Conservation (phyloP, 148 eudicot genomes). For the Nyssa sinensis region DNA sequence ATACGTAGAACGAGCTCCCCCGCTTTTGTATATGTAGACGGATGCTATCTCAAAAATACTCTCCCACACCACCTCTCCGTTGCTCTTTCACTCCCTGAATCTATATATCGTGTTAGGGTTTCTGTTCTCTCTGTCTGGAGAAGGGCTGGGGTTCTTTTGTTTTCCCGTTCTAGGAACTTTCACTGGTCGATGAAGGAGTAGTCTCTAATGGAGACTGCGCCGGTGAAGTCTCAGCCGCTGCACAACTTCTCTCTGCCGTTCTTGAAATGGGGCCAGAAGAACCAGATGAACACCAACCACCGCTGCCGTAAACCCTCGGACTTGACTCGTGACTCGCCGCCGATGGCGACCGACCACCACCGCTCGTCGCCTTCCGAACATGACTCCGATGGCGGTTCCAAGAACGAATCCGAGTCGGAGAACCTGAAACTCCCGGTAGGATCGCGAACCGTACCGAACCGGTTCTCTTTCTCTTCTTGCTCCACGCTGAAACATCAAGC, state of each 20-base stretch:
- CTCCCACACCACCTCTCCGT: slow-evolving; percentile 3
- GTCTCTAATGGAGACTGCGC: slow-evolving; percentile 41
- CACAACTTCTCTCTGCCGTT: slow-evolving; percentile 52
- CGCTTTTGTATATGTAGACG: not conserved
- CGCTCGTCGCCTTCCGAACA: slow-evolving; percentile 14
- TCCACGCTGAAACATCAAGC: slow-evolving; percentile 11
- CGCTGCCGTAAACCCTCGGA: slow-evolving; percentile 25
- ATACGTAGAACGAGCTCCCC: slow-evolving; percentile 5
- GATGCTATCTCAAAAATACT: too few relatives aligned
- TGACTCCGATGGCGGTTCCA: not conserved
- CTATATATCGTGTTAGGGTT: not conserved
- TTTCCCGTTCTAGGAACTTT: not conserved
- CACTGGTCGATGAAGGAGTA: slow-evolving; percentile 2
- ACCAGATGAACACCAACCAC: slow-evolving; percentile 26
- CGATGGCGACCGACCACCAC: not conserved
- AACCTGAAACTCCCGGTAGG: slow-evolving; percentile 10
- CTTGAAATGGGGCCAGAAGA: slow-evolving; percentile 56
- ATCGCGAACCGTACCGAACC: slow-evolving; percentile 19
- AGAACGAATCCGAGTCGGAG: too few relatives aligned
- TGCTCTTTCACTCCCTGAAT: too few relatives aligned
- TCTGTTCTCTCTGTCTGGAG: not conserved
- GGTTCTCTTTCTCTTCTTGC: slow-evolving; percentile 17
- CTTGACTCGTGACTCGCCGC: slow-evolving; percentile 5
- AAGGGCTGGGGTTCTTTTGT: not conserved
- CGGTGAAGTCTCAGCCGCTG: too few relatives aligned